Percentiles rank a stretch among this genome's conserved stretches.
Evolutionary conservation across 495 filamentous ascomycete genomes (phyloP).

Genomic region (Aspergillus affinis): DNA sequence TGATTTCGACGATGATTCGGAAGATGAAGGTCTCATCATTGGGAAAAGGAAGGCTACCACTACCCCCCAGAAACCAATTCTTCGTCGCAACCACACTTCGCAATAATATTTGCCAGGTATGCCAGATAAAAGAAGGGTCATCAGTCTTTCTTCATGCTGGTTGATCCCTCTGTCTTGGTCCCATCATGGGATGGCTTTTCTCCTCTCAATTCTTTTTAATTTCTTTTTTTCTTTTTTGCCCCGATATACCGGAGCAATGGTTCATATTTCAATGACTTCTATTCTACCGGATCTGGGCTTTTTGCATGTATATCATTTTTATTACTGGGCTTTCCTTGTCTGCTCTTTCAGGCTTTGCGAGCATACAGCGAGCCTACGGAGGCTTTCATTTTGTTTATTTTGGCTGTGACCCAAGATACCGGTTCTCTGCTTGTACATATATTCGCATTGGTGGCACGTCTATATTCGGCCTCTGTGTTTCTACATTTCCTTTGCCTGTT

Average conservation of each 20-base stretch:
- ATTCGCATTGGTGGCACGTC: slow-evolving; percentile 29
- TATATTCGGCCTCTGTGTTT: slow-evolving; percentile 15
- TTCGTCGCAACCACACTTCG: slow-evolving; percentile 13
- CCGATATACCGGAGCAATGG: not conserved
- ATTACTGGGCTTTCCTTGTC: slow-evolving; percentile 16
- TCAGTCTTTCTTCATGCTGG: slow-evolving; percentile 13
- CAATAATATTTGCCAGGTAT: slow-evolving; percentile 17
- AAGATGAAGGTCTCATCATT: slow-evolving; percentile 51
- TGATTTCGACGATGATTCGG: slow-evolving; percentile 44
- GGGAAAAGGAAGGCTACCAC: slow-evolving; percentile 37
- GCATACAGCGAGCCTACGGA: slow-evolving; percentile 18
- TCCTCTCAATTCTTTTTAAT: slow-evolving; percentile 11
- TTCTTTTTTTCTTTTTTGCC: slow-evolving; percentile 10
- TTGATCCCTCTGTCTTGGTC: slow-evolving; percentile 5
- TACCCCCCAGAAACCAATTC: slow-evolving; percentile 26
- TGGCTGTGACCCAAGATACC: slow-evolving; percentile 9
- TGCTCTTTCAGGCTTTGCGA: slow-evolving; percentile 15
- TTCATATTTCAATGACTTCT: slow-evolving; percentile 3
- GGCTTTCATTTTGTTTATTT: slow-evolving; percentile 1
- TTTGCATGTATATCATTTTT: slow-evolving; percentile 30
- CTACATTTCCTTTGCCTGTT: slow-evolving; percentile 10
- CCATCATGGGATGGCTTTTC: slow-evolving; percentile 2
- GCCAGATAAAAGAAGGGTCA: no score
- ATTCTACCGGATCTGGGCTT: slow-evolving; percentile 18
- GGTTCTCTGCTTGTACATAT: slow-evolving; percentile 29